Conservation (phyloP, 768 basidiomycete genomes). For the Suillus subalutaceus region DNA sequence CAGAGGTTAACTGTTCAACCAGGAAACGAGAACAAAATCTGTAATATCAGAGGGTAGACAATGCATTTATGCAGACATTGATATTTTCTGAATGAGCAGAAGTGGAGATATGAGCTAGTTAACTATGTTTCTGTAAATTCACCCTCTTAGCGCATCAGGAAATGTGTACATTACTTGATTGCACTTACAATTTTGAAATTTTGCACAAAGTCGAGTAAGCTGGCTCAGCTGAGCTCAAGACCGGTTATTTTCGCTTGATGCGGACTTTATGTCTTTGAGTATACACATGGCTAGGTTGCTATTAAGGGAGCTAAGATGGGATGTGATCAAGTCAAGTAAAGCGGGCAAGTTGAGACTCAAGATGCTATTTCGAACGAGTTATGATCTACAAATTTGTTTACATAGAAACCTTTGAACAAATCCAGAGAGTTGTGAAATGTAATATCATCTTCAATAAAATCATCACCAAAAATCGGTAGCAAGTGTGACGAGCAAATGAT, state of each 20-base stretch:
- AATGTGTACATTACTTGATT: background rate
- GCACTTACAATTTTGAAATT: background rate
- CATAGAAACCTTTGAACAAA: constrained; percentile 8
- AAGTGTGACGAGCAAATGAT: constrained; percentile 11
- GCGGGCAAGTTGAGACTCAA: background rate
- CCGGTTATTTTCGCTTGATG: background rate
- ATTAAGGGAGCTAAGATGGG: background rate
- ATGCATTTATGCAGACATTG: too few species aligned
- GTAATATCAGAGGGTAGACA: too few species aligned
- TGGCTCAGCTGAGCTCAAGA: background rate
- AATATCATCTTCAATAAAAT: background rate
- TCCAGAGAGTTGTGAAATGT: constrained; percentile 8
- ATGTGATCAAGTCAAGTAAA: background rate
- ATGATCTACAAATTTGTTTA: constrained; percentile 21
- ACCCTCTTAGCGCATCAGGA: too few species aligned
- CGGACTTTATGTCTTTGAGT: background rate
- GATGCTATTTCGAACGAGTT: background rate
- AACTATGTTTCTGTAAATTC: too few species aligned
- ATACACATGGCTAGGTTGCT: background rate
- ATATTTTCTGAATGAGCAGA: too few species aligned
- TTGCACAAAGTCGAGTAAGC: background rate
- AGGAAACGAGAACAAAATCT: too few species aligned
- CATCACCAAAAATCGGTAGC: constrained; percentile 9
- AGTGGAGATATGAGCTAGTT: too few species aligned
- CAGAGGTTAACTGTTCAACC: too few species aligned